These are phyloP conservation scores for Hylodesmum podocarpum DNA, from an alignment of 306 rosid species.

Conservation along the genomic window DNA sequence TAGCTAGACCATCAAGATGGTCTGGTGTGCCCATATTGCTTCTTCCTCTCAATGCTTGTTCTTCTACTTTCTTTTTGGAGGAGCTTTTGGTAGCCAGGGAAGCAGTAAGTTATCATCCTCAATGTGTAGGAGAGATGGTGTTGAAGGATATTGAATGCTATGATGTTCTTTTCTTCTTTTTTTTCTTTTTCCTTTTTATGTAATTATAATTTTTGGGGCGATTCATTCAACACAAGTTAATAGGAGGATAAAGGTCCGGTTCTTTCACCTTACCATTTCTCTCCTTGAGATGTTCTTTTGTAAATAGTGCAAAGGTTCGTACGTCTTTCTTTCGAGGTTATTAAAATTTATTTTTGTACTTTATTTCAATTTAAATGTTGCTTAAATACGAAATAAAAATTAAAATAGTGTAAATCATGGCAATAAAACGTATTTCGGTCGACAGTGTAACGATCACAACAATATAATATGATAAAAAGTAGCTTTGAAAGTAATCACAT, in stretches of 20 bases:
- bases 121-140: slow-evolving; percentile 44
- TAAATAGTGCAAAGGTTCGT: slow-evolving; percentile 42
- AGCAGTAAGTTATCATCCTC: slow-evolving; percentile 54
- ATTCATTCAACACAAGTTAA: slow-evolving; percentile 58
- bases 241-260: slow-evolving; percentile 51
- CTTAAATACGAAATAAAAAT: neutral
- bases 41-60: slow-evolving; percentile 59
- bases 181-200: slow-evolving; percentile 12
- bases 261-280: slow-evolving; percentile 40
- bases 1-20: slow-evolving; percentile 42
- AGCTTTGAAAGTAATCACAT: neutral
- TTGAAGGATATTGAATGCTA: slow-evolving; percentile 61
- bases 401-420: neutral
- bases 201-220: slow-evolving; percentile 25
- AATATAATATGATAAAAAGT: neutral
- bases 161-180: slow-evolving; percentile 19
- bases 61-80: slow-evolving; percentile 50
- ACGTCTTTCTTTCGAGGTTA: neutral
- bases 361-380: neutral
- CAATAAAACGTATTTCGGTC: neutral
- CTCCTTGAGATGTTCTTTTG: slow-evolving; percentile 40
- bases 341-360: neutral
- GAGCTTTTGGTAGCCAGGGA: slow-evolving; percentile 54
- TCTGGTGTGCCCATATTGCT: slow-evolving; percentile 34
- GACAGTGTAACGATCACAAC: neutral